Base-by-base conservation (phyloP, 1,284 basidiomycete species). In the Earliella scabrosa region DNA sequence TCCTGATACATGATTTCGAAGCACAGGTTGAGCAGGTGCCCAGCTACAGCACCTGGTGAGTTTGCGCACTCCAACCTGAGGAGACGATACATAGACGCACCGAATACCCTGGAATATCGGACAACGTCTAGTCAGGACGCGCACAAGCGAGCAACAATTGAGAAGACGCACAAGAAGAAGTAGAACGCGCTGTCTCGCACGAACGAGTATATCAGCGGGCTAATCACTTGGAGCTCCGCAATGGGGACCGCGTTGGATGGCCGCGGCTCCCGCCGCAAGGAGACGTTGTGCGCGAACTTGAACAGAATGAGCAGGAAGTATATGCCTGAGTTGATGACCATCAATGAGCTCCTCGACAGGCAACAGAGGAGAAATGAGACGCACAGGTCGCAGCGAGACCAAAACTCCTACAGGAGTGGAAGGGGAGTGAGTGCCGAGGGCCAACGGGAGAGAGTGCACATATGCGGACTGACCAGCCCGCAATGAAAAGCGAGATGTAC, bases 291-390 rank as follows among this genome's bases (percentile, higher is more conserved):
- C 20, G 49, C 41, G 38, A 59, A 62, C 36, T 58, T 58, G 46
- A 50, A 52, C 36, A 61, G 14, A 26, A 61, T 53, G 9, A 61
- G 56, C 4, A 61, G 18, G 50, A 57, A 60, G 35, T 60, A 60
- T 6, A 51, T 43, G 29, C 49, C 54, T 57, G 39, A 3, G 16
- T 3, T 2, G n/a, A 31, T 4, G n/a, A 32, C 2, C 10, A 20
- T 26, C 18, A 39, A 20, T 35, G 21, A 34, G 14, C 11, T 14
- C n/a, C n/a, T n/a, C n/a, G n/a, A n/a, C n/a, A n/a, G 8, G 27
- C 38, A 10, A 11, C 4, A 21, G 14, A 23, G 5, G 18, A 7
- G 10, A 32, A 8, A 20, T n/a, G n/a, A n/a, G n/a, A n/a, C 52
- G n/a, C 29, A 59, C 57, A 59, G 2, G 57, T 54, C 1, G 48